These are phyloP conservation scores for Penicillium pancosmium DNA, from an alignment of 495 filamentous ascomycete species.

Conservation along the genomic window DNA sequence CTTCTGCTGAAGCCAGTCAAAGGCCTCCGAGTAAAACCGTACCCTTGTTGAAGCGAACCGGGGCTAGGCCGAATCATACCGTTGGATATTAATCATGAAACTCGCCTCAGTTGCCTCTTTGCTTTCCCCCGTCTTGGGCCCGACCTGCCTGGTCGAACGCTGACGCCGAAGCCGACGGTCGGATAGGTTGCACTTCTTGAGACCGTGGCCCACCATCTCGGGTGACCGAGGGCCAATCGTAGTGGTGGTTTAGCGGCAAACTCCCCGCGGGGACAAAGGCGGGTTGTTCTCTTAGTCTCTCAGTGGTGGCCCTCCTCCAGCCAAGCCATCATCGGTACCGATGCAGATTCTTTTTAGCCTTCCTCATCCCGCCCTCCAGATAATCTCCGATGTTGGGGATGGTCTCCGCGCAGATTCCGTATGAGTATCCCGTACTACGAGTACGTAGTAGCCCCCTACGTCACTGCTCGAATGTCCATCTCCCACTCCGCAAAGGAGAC, in stretches of 20 bases:
- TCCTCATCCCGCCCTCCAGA: not conserved
- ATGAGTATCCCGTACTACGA: too few relatives aligned
- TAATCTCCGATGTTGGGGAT: conserved; percentile 7
- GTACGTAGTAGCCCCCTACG: not conserved
- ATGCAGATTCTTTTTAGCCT: not conserved
- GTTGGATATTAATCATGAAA: conserved; percentile 7
- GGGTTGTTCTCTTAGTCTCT: not conserved
- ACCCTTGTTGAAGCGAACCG: conserved; percentile 3
- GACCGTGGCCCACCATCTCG: not conserved
- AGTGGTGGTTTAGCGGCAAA: not conserved
- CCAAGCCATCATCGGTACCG: not conserved
- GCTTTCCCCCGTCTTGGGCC: conserved; percentile 1
- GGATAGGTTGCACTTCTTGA: conserved; percentile 1
- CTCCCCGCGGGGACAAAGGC: conserved; percentile 6
- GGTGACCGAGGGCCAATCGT: conserved; percentile 3
- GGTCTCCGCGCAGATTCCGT: not conserved
- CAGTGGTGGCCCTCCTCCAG: not conserved
- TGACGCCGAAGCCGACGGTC: conserved; percentile 11
- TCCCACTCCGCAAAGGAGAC: not conserved
- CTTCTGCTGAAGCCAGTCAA: not conserved
- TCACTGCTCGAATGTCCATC: not conserved
- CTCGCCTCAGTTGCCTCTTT: conserved; percentile 22
- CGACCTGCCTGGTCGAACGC: not conserved
- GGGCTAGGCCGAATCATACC: conserved; percentile 7
- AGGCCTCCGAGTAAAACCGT: not conserved